Conservation (phyloP, 2,329 filamentous ascomycete species). For the Lasiodiplodia sp. region DNA sequence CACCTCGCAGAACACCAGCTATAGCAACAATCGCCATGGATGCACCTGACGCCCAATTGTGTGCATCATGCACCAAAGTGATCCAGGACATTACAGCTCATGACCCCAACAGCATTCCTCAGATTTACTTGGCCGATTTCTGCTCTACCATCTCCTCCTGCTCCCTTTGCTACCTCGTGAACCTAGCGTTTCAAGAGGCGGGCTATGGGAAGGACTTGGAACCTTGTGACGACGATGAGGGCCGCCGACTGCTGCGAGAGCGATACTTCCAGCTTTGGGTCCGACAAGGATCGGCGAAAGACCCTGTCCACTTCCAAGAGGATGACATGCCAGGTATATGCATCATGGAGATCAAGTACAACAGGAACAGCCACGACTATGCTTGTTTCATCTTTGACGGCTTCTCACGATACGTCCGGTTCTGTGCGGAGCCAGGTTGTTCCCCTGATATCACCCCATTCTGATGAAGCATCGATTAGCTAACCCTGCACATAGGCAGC, state of each 20-base stretch:
- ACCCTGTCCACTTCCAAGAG: not conserved
- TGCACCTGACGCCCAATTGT: not conserved
- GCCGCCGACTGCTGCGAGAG: not conserved
- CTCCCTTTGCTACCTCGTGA: slow-evolving; percentile 10
- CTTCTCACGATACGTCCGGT: not conserved
- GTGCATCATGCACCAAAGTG: slow-evolving; percentile 1
- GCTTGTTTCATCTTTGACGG: not conserved
- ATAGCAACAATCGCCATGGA: not conserved
- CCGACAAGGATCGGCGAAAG: not conserved
- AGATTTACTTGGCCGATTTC: not conserved
- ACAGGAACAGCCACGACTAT: not conserved
- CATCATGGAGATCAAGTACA: slow-evolving; percentile 12
- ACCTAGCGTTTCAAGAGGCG: not conserved
- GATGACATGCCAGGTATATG: not conserved
- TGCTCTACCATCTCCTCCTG: slow-evolving; percentile 1
- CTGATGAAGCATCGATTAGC: not conserved
- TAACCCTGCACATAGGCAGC: not conserved
- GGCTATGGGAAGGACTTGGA: slow-evolving; percentile 11
- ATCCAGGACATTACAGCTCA: not conserved
- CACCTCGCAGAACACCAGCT: not conserved
- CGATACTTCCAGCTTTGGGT: not conserved
- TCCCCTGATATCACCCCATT: not conserved
- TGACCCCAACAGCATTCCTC: not conserved
- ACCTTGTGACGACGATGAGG: not conserved
- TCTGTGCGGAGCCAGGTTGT: slow-evolving; percentile 1